Evolutionary conservation across 257 asterid species (phyloP), one percentile per base, ranked within the genome.

Genomic region (Solanum chiquidenum): DNA sequence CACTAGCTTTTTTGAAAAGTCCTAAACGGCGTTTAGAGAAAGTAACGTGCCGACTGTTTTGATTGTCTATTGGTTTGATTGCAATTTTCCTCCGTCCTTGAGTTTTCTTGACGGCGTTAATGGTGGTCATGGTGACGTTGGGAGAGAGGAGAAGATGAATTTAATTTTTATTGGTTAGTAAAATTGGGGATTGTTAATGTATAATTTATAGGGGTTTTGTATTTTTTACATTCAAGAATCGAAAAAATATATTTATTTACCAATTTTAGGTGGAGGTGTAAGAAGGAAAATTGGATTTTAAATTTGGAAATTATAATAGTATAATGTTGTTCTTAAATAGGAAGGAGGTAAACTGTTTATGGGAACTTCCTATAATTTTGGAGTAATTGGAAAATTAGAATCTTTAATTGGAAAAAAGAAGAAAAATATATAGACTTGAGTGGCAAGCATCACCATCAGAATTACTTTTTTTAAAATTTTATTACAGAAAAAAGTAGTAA

Each of bases 11-110:
- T 6, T 85, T 76, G 87, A 91, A 92, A 2, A 92, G 77, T 1
- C 93, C 94, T 9, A 13, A 5, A 29, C 92, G 90, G 2, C 92
- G 90, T 52, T 91, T 90, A 14, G 89, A 37, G 85, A 92, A 92
- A 1, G 94, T 88, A 0, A 89, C 93, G 44, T 88, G 90, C 3
- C 90, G 38, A 14, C 52, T 88, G 2, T 55, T 35, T 34, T 74
- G 90, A 40, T 89, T 90, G 66, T 88, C 87, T 21, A 91, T 90
- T 64, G 91, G 92, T 82, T 87, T 87, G 7, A 91, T 87, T 5
- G 89, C 92, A 5, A 92, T 92, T 77, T 87, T 92, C 12, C 90
- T 25, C 9, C 92, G 87, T 1, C 93, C 91, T 79, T 83, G 3
- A 1, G 92, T 72, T 87, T 88, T 90, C 91, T 92, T 90, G 6